Evolutionary conservation across 1,284 basidiomycete species (phyloP).

Genomic region (Trametes versicolor): DNA sequence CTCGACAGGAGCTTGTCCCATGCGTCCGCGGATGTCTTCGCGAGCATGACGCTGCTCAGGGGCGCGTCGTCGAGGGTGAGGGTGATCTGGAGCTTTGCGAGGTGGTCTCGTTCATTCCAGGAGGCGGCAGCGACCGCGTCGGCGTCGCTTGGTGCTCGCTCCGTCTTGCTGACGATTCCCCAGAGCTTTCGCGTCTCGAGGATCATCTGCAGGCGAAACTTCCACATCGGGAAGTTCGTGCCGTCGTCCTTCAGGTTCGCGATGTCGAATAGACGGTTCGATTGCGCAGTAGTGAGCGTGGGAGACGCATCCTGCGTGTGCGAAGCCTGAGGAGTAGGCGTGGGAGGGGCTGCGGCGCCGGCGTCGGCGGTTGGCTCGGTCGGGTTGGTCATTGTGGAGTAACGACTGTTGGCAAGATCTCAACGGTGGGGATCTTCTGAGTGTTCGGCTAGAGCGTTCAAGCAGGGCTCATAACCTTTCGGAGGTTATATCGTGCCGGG

Average conservation of each 20-base stretch:
- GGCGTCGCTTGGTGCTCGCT: too few species aligned
- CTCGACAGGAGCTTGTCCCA: constrained; percentile 29
- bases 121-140: too few species aligned
- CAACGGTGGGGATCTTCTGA: too few species aligned
- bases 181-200: neutral
- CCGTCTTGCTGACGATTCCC: neutral
- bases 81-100: constrained; percentile 30
- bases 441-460: too few species aligned
- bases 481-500: too few species aligned
- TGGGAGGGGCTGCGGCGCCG: too few species aligned
- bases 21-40: constrained; percentile 14
- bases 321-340: too few species aligned
- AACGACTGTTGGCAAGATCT: too few species aligned
- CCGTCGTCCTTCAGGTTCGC: neutral
- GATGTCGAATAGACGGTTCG: neutral
- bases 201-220: neutral
- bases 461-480: too few species aligned
- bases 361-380: too few species aligned
- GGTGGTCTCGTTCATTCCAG: neutral
- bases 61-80: constrained; percentile 36
- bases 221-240: constrained; percentile 1
- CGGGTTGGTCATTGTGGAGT: too few species aligned
- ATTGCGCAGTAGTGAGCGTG: neutral
- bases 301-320: too few species aligned
- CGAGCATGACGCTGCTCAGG: constrained; percentile 31